Evolutionary conservation across 495 filamentous ascomycete species (phyloP).

Genomic region (Acidiella bohemica): DNA sequence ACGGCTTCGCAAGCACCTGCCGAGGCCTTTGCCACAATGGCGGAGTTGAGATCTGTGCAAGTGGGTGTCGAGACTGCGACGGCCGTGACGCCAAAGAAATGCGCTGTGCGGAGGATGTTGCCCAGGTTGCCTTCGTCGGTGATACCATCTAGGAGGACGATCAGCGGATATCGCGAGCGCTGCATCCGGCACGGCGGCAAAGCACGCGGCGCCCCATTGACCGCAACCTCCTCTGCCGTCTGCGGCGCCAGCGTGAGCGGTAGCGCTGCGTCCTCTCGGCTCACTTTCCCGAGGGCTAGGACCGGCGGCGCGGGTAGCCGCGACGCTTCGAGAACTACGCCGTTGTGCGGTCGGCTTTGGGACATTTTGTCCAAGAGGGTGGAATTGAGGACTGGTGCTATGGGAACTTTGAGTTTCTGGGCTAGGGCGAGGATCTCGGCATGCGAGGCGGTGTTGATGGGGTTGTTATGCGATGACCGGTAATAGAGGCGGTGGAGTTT

Average conservation of each 20-base stretch:
- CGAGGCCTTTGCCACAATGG: constrained; percentile 72
- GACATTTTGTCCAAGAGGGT: constrained; percentile 72
- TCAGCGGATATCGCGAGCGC: constrained; percentile 51
- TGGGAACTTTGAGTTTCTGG: constrained; percentile 37
- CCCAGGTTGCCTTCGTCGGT: constrained; percentile 80
- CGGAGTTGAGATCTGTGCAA: constrained; percentile 58
- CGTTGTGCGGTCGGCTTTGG: constrained; percentile 74
- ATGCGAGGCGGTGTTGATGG: constrained; percentile 23
- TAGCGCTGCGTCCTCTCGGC: constrained; percentile 21
- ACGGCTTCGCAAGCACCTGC: constrained; percentile 73
- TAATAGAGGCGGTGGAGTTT: constrained; percentile 72
- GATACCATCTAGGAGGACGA: constrained; percentile 73
- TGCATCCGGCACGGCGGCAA: neutral
- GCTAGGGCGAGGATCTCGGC: constrained; percentile 52
- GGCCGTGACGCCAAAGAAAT: constrained; percentile 73
- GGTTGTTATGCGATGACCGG: constrained; percentile 72
- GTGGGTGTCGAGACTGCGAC: constrained; percentile 25
- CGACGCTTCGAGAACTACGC: constrained; percentile 77
- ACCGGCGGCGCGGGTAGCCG: constrained; percentile 65
- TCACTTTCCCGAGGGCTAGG: constrained; percentile 38
- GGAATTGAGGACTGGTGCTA: constrained; percentile 43
- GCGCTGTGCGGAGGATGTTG: constrained; percentile 70
- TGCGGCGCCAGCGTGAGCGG: constrained; percentile 50
- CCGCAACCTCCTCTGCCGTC: constrained; percentile 50
- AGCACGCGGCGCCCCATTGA: constrained; percentile 45